Conservation (phyloP, 2,329 filamentous ascomycete species). For the Fusarium siculi region DNA sequence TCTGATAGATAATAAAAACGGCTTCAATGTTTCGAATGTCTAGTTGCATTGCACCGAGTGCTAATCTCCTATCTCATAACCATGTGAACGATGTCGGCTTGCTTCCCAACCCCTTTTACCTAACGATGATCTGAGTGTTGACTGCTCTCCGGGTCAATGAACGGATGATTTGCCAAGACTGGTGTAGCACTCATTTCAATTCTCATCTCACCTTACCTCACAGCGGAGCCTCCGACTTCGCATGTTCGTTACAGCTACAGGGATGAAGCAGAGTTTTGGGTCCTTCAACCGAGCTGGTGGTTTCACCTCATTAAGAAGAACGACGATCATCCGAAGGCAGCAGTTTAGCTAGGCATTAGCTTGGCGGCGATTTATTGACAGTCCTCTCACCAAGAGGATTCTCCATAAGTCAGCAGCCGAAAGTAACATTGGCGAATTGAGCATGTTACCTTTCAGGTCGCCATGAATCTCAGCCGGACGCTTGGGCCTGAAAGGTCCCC, state of each 20-base stretch:
- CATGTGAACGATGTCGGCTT: constrained; percentile 6
- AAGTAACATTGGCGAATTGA: constrained; percentile 24
- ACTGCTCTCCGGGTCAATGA: constrained; percentile 2
- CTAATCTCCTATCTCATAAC: constrained; percentile 5
- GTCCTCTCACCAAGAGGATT: constrained; percentile 13
- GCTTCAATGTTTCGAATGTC: constrained; percentile 31
- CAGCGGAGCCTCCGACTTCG: constrained; percentile 16
- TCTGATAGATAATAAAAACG: constrained; percentile 44
- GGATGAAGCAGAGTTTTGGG: constrained; percentile 16
- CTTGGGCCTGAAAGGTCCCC: constrained; percentile 22
- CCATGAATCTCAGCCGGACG: constrained; percentile 21
- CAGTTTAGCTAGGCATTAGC: constrained; percentile 10
- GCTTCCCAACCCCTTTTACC: constrained; percentile 17
- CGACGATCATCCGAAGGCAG: constrained; percentile 32
- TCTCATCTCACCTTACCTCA: constrained; percentile 25
- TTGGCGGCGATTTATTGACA: constrained; percentile 11
- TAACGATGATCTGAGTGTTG: neutral
- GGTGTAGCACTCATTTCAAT: constrained; percentile 23
- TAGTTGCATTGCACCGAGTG: constrained; percentile 1
- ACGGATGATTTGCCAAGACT: constrained; percentile 29
- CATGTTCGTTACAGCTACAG: constrained; percentile 19
- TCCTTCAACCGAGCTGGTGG: constrained; percentile 31
- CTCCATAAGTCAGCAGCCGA: constrained; percentile 29
- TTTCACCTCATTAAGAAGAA: constrained; percentile 25
- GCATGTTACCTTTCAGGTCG: constrained; percentile 27